phyloP scores from a whole-genome alignment of 2,329 filamentous ascomycete species.

The Arthrobotrys pseudoclavata region DNA sequence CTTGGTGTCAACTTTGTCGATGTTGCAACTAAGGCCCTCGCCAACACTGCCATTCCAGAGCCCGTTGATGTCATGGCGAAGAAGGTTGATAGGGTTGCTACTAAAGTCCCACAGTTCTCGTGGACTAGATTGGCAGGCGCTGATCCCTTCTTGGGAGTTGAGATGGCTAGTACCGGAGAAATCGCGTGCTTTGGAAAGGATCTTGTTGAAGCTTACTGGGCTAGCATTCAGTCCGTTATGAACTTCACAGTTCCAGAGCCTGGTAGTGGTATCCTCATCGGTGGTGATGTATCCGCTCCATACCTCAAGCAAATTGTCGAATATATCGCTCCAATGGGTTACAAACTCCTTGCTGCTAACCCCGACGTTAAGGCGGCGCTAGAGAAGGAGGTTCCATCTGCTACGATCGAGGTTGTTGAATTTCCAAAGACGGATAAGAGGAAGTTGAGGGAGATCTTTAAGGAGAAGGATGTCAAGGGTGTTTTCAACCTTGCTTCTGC shows the following conservation, averaged over 20 bases:
- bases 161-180: constrained; percentile 97
- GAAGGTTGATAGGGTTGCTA: constrained; percentile 92
- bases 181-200: constrained; percentile 99
- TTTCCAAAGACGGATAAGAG: constrained; percentile 98
- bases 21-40: constrained; percentile 90
- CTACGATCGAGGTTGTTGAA: constrained; percentile 88
- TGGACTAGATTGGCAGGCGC: constrained; percentile 98
- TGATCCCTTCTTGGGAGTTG: constrained; percentile 96
- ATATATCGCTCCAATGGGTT: constrained; percentile 87
- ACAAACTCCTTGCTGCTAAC: constrained; percentile 92
- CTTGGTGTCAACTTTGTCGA: constrained; percentile 97
- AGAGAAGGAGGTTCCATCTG: constrained; percentile 75
- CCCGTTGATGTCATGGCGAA: constrained; percentile 88
- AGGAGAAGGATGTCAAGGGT: constrained; percentile 95
- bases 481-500: constrained; percentile 93
- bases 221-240: constrained; percentile 95
- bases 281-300: constrained; percentile 81
- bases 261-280: constrained; percentile 94
- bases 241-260: constrained; percentile 98
- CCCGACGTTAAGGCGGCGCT: constrained; percentile 84
- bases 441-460: constrained; percentile 91
- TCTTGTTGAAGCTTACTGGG: constrained; percentile 97
- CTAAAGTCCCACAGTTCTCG: constrained; percentile 98
- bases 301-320: constrained; percentile 84
- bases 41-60: constrained; percentile 85